Conservation (phyloP, 768 basidiomycete genomes). For the Agaricus subrufescens region DNA sequence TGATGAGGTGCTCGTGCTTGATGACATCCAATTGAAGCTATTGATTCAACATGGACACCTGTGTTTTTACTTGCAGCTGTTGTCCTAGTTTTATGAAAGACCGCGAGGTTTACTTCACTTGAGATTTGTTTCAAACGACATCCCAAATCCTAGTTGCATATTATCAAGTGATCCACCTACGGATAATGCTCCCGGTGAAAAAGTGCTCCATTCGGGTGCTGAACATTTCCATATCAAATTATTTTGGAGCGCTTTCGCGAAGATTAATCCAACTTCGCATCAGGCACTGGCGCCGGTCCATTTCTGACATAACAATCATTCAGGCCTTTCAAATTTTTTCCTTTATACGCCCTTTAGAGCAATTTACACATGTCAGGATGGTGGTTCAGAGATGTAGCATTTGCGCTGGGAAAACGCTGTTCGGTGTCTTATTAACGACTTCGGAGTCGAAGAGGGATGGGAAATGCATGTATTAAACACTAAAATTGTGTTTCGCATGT, state of each 20-base stretch:
- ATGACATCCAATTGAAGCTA: neutral
- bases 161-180: no score
- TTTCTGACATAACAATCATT: no score
- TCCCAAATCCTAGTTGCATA: no score
- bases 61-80: neutral
- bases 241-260: neutral
- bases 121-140: no score
- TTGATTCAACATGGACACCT: neutral
- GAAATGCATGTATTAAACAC: no score
- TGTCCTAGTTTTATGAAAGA: neutral
- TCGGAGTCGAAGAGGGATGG: no score
- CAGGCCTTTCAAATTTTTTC: neutral
- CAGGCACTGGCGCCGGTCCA: neutral
- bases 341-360: neutral
- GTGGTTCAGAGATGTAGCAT: no score
- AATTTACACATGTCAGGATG: neutral
- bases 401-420: no score
- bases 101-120: neutral
- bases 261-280: neutral
- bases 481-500: no score
- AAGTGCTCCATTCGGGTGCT: slow-evolving; percentile 5
- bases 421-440: no score
- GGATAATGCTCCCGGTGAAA: neutral
- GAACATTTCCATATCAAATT: neutral
- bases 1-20: neutral